Base-by-base conservation (phyloP, 441 rosid genomes). In the Jatropha multifida region DNA sequence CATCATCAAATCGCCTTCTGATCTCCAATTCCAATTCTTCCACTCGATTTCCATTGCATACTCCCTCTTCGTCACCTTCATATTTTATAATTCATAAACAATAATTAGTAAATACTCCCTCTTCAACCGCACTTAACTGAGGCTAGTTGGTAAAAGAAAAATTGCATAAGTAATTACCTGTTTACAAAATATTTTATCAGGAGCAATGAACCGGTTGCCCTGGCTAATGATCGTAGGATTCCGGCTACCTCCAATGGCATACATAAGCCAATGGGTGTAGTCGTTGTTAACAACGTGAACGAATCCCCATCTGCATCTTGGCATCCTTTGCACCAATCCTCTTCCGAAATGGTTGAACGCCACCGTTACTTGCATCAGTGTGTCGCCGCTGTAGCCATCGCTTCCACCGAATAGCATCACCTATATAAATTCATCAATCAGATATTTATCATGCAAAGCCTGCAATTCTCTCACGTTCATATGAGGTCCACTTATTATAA, bases 251-350 rank as follows among this genome's bases (percentile, higher is more conserved):
- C 96, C 96, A 41, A 91, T 87, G 9, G 94, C 91, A 67, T 94
- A 93, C 89, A 87, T 86, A 60, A 76, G 78, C 96, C 97, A 94
- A 7, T 91, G 94, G 65, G 95, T 90, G 82, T 86, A 92, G 72
- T 92, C 94, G 76, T 94, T 89, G 79, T 91, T 88, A 10, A 94
- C 96, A n/a, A 90, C 97, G 46, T 91, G 97, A 62, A 84, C 74
- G 79, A 89, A 90, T 42, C 88, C 97, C 86, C 90, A 86, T 56
- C 97, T 84, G 74, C 87, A 68, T 74, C 97, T 87, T 0, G 98
- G 98, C 98, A 94, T 94, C 73, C 98, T 90, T 82, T 94, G 98
- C 17, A 89, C 85, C 64, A 94, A 79, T 59, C 94, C 97, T 72
- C 82, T 80, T 0, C 94, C 98, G 49, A 94, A 94, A 78, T 90